Base-by-base conservation (phyloP, 805 yeast genomes). In the Starmerella bombi region DNA sequence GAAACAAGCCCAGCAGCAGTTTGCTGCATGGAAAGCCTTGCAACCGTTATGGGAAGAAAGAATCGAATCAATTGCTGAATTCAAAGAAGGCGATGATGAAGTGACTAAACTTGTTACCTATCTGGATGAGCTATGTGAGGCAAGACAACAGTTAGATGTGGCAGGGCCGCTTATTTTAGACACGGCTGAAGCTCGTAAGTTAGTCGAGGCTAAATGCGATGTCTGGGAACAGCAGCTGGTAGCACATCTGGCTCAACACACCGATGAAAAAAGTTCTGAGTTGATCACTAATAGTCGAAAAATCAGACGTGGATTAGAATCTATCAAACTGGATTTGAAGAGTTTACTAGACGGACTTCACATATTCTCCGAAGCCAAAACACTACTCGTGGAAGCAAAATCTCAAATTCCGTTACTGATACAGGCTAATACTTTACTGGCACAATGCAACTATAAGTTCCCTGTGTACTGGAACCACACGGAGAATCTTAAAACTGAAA, bases 121-220 rank as follows among this genome's bases (percentile, higher is more conserved):
- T n/a, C n/a, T n/a, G n/a, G n/a, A n/a, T n/a, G n/a, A n/a, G n/a
- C n/a, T n/a, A n/a, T n/a, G n/a, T n/a, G n/a, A n/a, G n/a, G n/a
- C n/a, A n/a, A n/a, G n/a, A n/a, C n/a, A n/a, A n/a, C n/a, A n/a
- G n/a, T n/a, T n/a, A n/a, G n/a, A n/a, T n/a, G n/a, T n/a, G n/a
- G n/a, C n/a, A n/a, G n/a, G n/a, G n/a, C n/a, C n/a, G n/a, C n/a
- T n/a, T n/a, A n/a, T n/a, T n/a, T 49, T 67, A 0, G 66, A 64
- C 2, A 62, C 62, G 0, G 14, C 27, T 3, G 34, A 28, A n/a
- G 29, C 32, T 19, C 5, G 21, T 44, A 54, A 69, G 0, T 59
- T 74, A 28, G 64, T 75, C 5, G 61, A 59, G 29, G 56, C 74
- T 3, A 74, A 71, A 49, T 77, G 71, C 59, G 79, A 75, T 43